Evolutionary conservation across 148 eudicot species (phyloP).

Genomic region (Limonium bicolor): DNA sequence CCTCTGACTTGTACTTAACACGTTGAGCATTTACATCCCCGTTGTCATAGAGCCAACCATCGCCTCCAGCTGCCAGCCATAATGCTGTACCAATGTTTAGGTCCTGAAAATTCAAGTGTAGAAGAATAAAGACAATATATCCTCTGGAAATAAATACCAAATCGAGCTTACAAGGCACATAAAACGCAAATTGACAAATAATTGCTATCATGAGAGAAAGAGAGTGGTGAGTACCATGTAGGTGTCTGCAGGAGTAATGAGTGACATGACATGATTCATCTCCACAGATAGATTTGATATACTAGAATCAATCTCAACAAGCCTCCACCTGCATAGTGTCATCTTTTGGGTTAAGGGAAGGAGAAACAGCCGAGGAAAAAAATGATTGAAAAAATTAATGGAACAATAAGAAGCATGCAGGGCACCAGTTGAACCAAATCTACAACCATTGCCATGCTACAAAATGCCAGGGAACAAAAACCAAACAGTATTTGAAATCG

Average conservation of each 20-base stretch:
- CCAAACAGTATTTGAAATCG: too few species aligned
- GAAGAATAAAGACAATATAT: too few species aligned
- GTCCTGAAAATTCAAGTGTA: slow-evolving; percentile 44
- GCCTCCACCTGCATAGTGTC: slow-evolving; percentile 90
- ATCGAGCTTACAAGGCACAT: too few species aligned
- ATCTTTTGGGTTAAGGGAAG: background rate
- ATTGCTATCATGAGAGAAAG: too few species aligned
- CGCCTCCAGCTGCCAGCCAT: slow-evolving; percentile 93
- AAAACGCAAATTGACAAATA: too few species aligned
- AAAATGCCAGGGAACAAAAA: too few species aligned
- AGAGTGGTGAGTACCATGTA: slow-evolving; percentile 98
- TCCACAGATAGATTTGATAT: slow-evolving; percentile 50
- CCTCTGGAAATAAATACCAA: too few species aligned
- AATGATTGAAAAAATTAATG: background rate
- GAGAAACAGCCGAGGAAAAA: background rate
- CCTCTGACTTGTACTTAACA: slow-evolving; percentile 51
- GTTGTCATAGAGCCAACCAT: slow-evolving; percentile 57
- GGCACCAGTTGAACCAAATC: too few species aligned
- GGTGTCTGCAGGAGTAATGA: slow-evolving; percentile 74
- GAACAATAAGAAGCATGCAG: background rate
- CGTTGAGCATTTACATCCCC: slow-evolving; percentile 12
- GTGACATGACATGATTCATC: slow-evolving; percentile 78
- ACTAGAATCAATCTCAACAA: slow-evolving; percentile 90
- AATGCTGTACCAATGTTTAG: slow-evolving; percentile 87
- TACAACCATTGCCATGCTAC: too few species aligned